Conservation (phyloP, 192 early-diverging fungal species). For the Rhizophagus prolifer region DNA sequence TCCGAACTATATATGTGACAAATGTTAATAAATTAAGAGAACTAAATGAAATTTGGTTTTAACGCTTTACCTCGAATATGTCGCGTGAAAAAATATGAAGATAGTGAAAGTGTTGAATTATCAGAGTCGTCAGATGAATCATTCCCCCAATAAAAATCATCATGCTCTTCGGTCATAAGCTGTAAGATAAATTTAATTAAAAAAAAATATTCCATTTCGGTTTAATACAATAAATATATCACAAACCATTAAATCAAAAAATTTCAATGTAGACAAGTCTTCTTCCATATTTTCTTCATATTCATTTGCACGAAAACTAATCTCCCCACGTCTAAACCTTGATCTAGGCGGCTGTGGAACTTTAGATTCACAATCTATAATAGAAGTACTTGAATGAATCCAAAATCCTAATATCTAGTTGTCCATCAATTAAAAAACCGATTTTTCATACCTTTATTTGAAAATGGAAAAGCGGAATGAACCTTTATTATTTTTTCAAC, state of each 20-base stretch:
- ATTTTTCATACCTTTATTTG: not conserved
- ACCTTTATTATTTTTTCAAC: constrained; percentile 5
- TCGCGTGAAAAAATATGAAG: not conserved
- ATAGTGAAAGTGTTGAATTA: not conserved
- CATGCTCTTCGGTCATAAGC: not conserved
- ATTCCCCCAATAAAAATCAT: not conserved
- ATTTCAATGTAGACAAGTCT: not conserved
- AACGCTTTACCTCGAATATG: not conserved
- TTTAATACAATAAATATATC: not conserved
- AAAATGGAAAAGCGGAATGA: constrained; percentile 10
- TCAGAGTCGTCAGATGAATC: not conserved
- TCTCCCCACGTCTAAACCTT: not conserved
- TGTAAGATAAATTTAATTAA: not conserved
- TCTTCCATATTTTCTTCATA: not conserved
- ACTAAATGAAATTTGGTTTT: not conserved
- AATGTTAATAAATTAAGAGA: not conserved
- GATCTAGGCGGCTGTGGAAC: not conserved
- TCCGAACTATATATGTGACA: not conserved
- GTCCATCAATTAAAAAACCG: not conserved
- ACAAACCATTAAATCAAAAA: not conserved
- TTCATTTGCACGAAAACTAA: not conserved
- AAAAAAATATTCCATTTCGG: not conserved
- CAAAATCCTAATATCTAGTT: not conserved
- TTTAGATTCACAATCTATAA: not conserved
- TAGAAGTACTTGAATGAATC: not conserved